phyloP scores from a whole-genome alignment of 371 early-diverging fungal genomes.

The Apophysomyces elegans region DNA sequence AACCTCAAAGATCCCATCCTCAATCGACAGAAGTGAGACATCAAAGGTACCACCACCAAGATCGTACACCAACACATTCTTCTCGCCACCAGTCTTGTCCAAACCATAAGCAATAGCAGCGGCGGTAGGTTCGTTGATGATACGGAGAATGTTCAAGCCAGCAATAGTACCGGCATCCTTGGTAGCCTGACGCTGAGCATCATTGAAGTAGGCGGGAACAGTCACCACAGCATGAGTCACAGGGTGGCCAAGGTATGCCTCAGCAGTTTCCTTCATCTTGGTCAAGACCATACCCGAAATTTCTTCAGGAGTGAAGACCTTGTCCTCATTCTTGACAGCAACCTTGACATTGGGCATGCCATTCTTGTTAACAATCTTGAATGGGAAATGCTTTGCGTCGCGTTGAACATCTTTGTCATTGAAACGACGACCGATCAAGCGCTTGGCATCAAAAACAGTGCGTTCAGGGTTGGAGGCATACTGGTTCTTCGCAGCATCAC shows the following conservation, averaged over 20 bases:
- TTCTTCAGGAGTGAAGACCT: slow-evolving; percentile 96
- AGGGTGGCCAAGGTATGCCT: slow-evolving; percentile 92
- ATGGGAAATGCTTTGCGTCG: slow-evolving; percentile 93
- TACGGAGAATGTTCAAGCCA: slow-evolving; percentile 95
- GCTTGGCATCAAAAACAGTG: slow-evolving; percentile 95
- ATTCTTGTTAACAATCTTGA: slow-evolving; percentile 81
- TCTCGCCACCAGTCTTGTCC: slow-evolving; percentile 86
- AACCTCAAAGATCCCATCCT: slow-evolving; percentile 94
- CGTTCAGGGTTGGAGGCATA: slow-evolving; percentile 82
- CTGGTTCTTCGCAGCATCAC: slow-evolving; percentile 89
- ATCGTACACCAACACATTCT: slow-evolving; percentile 94
- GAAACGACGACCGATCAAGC: slow-evolving; percentile 90
- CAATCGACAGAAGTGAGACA: slow-evolving; percentile 94
- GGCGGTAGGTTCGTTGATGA: slow-evolving; percentile 99
- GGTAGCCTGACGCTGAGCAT: slow-evolving; percentile 98
- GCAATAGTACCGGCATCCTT: slow-evolving; percentile 97
- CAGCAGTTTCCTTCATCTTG: slow-evolving; percentile 98
- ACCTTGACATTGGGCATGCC: slow-evolving; percentile 85
- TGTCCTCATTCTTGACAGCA: slow-evolving; percentile 86
- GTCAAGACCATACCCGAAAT: slow-evolving; percentile 95
- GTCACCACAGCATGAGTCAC: slow-evolving; percentile 88
- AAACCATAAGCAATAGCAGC: slow-evolving; percentile 98
- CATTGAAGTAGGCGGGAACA: slow-evolving; percentile 93
- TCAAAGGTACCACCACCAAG: slow-evolving; percentile 99
- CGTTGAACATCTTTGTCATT: slow-evolving; percentile 83